A percentile compares a stretch with the other conserved stretches of the same genome.
Evolutionary conservation across 2,329 filamentous ascomycete species (phyloP).

Genomic region (Xylariomycetidae sp.): DNA sequence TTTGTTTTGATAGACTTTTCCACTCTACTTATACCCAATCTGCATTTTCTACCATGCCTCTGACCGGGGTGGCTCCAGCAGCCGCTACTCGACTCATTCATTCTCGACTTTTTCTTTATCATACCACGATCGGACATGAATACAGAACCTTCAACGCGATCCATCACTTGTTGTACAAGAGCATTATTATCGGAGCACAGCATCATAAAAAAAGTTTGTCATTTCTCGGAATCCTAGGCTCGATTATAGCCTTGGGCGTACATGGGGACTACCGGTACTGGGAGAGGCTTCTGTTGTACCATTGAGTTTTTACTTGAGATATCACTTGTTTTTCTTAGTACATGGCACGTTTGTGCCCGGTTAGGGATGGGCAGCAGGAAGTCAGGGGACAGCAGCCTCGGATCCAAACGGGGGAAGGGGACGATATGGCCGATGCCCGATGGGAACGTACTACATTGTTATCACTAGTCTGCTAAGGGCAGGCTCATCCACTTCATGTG

Average conservation of each 20-base stretch:
- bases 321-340: constrained; percentile 26
- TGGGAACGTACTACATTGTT: too few relatives aligned
- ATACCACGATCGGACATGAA: constrained; percentile 22
- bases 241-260: constrained; percentile 25
- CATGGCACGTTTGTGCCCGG: constrained; percentile 22
- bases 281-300: constrained; percentile 22
- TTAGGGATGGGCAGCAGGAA: constrained; percentile 13
- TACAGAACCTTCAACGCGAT: constrained; percentile 30
- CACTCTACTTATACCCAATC: constrained; percentile 21
- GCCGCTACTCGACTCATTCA: constrained; percentile 24
- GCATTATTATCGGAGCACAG: constrained; percentile 47
- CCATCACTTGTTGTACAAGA: constrained; percentile 38
- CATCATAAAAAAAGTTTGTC: constrained; percentile 40
- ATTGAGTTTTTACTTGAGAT: constrained; percentile 25
- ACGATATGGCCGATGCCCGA: too few relatives aligned
- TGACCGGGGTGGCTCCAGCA: too few relatives aligned
- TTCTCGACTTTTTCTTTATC: constrained; percentile 20
- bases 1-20: too few relatives aligned
- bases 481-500: constrained; percentile 13
- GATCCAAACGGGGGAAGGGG: too few relatives aligned
- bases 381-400: too few relatives aligned
- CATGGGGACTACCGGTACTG: constrained; percentile 19
- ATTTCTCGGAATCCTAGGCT: constrained; percentile 23
- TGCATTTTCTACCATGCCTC: constrained; percentile 15
- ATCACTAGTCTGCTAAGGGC: too few relatives aligned